These are phyloP conservation scores for Aschersonia sp. DNA, from an alignment of 2,329 filamentous ascomycete genomes.

Conservation along the genomic window DNA sequence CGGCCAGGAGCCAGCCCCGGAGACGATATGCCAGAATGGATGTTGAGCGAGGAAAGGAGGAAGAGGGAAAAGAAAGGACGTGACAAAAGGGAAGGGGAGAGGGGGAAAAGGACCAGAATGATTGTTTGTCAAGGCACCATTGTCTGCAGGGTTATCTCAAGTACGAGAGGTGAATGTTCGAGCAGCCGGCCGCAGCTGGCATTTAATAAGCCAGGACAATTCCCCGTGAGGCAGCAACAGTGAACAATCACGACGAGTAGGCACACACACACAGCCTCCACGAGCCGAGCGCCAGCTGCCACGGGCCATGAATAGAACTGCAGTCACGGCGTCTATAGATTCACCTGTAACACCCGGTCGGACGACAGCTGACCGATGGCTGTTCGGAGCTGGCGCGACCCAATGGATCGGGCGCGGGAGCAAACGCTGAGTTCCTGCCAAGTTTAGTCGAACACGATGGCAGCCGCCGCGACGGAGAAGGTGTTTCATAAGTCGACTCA, in stretches of 20 bases:
- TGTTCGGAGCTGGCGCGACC: not conserved
- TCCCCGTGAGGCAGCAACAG: not conserved
- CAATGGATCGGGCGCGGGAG: not conserved
- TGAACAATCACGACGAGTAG: not conserved
- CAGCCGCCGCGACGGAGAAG: not conserved
- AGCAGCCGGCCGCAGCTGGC: not conserved
- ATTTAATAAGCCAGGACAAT: not conserved
- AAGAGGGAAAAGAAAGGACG: not conserved
- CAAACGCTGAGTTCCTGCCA: not conserved
- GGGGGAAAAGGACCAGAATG: not conserved
- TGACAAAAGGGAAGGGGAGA: not conserved
- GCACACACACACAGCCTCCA: too few relatives aligned
- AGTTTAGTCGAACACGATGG: not conserved
- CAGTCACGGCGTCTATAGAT: not conserved
- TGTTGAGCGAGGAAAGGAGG: too few relatives aligned
- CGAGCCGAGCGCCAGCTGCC: not conserved
- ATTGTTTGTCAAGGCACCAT: not conserved
- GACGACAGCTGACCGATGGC: not conserved
- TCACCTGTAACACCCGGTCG: not conserved
- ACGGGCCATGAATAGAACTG: not conserved
- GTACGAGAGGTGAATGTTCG: not conserved
- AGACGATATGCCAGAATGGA: not conserved
- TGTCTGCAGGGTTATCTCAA: too few relatives aligned
- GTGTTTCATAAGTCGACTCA: not conserved
- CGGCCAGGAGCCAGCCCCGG: too few relatives aligned